Base-by-base conservation (phyloP, 2,329 filamentous ascomycete species). In the Beauveria sp. region DNA sequence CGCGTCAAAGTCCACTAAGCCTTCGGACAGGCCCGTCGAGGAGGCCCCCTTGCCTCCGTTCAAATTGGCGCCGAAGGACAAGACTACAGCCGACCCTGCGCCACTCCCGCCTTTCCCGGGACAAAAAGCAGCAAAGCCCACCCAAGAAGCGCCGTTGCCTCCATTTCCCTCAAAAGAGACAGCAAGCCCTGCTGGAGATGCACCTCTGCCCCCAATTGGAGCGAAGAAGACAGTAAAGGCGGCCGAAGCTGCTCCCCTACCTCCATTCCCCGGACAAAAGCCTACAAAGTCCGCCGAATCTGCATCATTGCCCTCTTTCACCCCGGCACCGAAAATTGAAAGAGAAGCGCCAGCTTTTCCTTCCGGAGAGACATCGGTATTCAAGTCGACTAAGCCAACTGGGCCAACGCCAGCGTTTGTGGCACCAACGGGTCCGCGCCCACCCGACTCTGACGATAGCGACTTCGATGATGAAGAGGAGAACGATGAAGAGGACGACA, bases 251-350 rank as follows among this genome's bases (percentile, higher is more conserved):
- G 67, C 71, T 48, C 70, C 71, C 20, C 72, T 72, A 3, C 64
- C 74, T 16, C 72, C 72, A 3, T 69, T 71, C 3, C 69, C 74
- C 54, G 74, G 73, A 30, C 56, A 66, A 18, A 68, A 66, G 34
- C 59, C 57, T 26, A 52, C 63, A n/a, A 68, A 67, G 52, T 61
- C 67, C 52, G 61, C 68, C 10, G 70, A 73, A 4, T 75, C 77
- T 57, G 75, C 75, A 0, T 75, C 78, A 18, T 64, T 75, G 46
- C 77, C 78, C 2, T 74, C 78, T 3, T 73, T 75, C 41, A 72
- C 73, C 30, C 63, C 74, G 9, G 56, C 64, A 10, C 22, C 46
- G 18, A 52, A 40, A 20, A 7, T 22, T 24, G 22, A 24, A 16
- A 57, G 46, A 26, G 16, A 16, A 47, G 37, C 26, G 16, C 26